These are phyloP conservation scores for Aspergillus brunneoviolaceus DNA, from an alignment of 2,329 filamentous ascomycete species.

Conservation along the genomic window DNA sequence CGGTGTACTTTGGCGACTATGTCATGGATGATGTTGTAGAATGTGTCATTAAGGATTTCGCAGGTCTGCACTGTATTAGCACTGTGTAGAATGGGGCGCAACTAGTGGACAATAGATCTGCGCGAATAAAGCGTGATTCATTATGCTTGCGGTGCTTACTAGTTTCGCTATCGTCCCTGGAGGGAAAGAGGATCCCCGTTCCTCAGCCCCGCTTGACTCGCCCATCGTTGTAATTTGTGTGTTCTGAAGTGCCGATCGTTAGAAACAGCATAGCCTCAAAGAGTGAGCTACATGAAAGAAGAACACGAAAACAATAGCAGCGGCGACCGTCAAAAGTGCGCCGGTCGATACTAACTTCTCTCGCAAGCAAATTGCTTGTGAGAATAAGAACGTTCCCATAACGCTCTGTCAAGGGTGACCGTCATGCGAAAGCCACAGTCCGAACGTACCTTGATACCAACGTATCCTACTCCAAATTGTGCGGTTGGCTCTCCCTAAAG, in stretches of 20 bases:
- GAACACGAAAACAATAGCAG: not conserved
- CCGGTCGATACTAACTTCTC: not conserved
- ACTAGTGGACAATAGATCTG: not conserved
- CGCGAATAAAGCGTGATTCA: not conserved
- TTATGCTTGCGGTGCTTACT: conserved; percentile 28
- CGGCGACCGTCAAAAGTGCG: not conserved
- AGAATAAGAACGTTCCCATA: not conserved
- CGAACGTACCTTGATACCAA: not conserved
- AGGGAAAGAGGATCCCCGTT: conserved; percentile 29
- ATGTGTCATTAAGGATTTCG: conserved; percentile 56
- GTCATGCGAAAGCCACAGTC: not conserved
- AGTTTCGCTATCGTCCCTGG: conserved; percentile 43
- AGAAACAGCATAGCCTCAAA: not conserved
- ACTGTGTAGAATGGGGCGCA: not conserved
- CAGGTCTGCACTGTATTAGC: conserved; percentile 32
- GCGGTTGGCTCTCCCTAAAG: not conserved
- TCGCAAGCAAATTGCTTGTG: too few species aligned
- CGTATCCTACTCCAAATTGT: not conserved
- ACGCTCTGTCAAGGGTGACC: not conserved
- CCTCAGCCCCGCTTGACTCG: conserved; percentile 30
- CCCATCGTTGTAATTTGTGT: conserved; percentile 26
- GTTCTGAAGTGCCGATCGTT: not conserved
- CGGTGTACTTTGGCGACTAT: conserved; percentile 59
- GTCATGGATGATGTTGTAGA: conserved; percentile 61
- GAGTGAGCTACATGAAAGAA: not conserved